Base-by-base conservation (phyloP, 2,329 filamentous ascomycete species). In the Neodidymelliopsis sp. region DNA sequence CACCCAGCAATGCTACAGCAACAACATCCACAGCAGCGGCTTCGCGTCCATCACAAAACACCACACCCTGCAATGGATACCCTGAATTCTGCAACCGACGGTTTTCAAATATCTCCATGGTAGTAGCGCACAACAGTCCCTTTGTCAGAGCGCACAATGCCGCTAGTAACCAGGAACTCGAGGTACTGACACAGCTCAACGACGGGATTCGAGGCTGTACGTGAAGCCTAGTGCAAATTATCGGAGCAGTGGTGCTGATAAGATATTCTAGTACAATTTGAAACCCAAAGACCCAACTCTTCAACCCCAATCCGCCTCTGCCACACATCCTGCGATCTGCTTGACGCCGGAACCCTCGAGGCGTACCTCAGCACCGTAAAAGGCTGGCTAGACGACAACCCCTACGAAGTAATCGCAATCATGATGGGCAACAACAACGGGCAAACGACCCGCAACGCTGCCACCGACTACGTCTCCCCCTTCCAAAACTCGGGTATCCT, bases 331-430 rank as follows among this genome's bases (percentile, higher is more conserved):
- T 97, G 92, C 74, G 83, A 91, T 57, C 77, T 96, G 3, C 82
- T 96, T 23, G 87, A 96, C 60, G 89, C 83, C 2, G 92, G 93
- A 0, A 86, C 89, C 6, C 87, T 94, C 39, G 84, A 87, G 43
- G 77, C 83, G 31, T 94, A 90, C 76, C 84, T 97, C 24, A 77
- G 77, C 6, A 79, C 78, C 0, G 88, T 96, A 10, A 79, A 79
- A 25, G 70, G 77, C 31, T 97, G 92, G 92, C 84, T 97, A 2
- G 79, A 81, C 6, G 62, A 67, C 0, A 85, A 97, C 60, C 91
- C 91, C 0, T 93, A 90, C 74, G 92, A 97, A 57, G 89, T 97
- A 1, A 83, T 97, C 19, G 92, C 90, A 1, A 86, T 97, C 56
- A 79, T 97, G 13, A 85, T 97, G 39, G 91, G 87, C 48, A 97